phyloP scores from a whole-genome alignment of 495 filamentous ascomycete species.

The Talaromyces nanjingensis region DNA sequence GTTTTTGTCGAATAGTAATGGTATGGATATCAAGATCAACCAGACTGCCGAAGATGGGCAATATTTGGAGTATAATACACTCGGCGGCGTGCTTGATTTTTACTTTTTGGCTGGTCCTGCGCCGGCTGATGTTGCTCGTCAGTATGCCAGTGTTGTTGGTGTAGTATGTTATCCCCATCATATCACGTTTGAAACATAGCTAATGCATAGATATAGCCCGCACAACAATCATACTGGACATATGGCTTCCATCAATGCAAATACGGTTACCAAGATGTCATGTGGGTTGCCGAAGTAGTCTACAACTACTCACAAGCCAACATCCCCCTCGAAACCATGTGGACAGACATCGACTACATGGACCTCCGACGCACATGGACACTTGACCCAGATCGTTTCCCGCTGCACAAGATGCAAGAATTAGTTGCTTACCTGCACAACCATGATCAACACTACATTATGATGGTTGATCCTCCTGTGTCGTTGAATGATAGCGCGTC shows the following conservation, averaged over 20 bases:
- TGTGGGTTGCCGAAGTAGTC: slow-evolving; percentile 37
- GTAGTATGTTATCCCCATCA: not conserved
- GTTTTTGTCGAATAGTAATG: slow-evolving; percentile 53
- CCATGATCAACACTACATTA: slow-evolving; percentile 16
- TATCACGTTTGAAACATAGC: not conserved
- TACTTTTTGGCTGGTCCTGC: slow-evolving; percentile 49
- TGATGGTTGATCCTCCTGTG: slow-evolving; percentile 34
- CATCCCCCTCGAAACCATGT: slow-evolving; percentile 56
- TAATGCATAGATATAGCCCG: slow-evolving; percentile 29
- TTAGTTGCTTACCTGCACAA: slow-evolving; percentile 15
- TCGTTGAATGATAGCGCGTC: slow-evolving; percentile 23
- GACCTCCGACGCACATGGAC: slow-evolving; percentile 17
- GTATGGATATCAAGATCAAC: slow-evolving; percentile 58
- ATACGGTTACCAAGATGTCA: slow-evolving; percentile 51
- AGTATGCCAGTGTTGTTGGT: slow-evolving; percentile 38
- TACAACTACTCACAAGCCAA: slow-evolving; percentile 40
- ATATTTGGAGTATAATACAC: slow-evolving; percentile 61
- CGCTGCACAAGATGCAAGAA: slow-evolving; percentile 9
- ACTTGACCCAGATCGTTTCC: slow-evolving; percentile 16
- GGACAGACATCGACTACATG: slow-evolving; percentile 35
- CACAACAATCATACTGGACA: slow-evolving; percentile 57
- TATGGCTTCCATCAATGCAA: slow-evolving; percentile 55
- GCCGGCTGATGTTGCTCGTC: slow-evolving; percentile 39
- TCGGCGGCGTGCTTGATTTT: slow-evolving; percentile 49
- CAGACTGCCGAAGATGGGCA: slow-evolving; percentile 22